Conservation (phyloP, 306 rosid species). For the Prunus mume region DNA sequence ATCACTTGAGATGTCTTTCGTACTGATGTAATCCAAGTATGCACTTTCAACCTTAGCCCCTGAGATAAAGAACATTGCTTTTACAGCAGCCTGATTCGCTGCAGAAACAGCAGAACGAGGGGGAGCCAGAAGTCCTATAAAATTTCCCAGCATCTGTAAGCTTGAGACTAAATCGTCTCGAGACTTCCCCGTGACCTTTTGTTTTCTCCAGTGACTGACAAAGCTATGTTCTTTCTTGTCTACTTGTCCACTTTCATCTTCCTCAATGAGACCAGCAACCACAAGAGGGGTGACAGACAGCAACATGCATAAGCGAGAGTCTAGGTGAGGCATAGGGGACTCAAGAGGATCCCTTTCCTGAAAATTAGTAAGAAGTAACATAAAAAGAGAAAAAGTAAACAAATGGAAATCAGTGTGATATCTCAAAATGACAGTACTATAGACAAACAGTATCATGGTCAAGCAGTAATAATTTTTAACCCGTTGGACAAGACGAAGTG, state of each 20-base stretch:
- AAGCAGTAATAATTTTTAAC: conserved; percentile 21
- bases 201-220: conserved; percentile 57
- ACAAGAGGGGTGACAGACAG: conserved; percentile 77
- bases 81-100: conserved; percentile 85
- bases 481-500: conserved; percentile 94
- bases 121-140: conserved; percentile 73
- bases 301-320: conserved; percentile 83
- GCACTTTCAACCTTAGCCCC: conserved; percentile 65
- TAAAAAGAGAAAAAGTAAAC: neutral
- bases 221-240: conserved; percentile 42
- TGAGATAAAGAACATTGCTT: conserved; percentile 76
- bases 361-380: conserved; percentile 2
- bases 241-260: conserved; percentile 55
- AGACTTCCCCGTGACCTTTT: conserved; percentile 50
- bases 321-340: conserved; percentile 86
- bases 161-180: conserved; percentile 67
- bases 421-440: neutral
- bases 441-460: neutral
- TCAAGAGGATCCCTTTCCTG: conserved; percentile 95
- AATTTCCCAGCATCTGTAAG: conserved; percentile 79
- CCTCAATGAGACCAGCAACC: conserved; percentile 73
- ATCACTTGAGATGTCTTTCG: conserved; percentile 62
- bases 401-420: neutral
- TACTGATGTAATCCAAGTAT: conserved; percentile 62
- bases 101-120: conserved; percentile 63